phyloP scores from a whole-genome alignment of 2,329 filamentous ascomycete species.

The Blastomyces gilchristii region DNA sequence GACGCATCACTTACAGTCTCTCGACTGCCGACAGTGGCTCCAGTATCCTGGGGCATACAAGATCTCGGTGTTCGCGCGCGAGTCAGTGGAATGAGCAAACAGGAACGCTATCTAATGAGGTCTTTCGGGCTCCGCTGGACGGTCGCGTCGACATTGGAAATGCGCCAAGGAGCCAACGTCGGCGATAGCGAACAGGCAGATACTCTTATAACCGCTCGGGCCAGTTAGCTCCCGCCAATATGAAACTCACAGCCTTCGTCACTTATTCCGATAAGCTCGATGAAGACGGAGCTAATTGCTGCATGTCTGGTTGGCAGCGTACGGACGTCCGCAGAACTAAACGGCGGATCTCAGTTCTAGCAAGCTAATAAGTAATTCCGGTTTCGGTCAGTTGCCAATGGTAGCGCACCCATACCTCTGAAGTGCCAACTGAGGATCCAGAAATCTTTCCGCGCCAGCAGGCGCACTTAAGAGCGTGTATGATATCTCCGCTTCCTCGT shows the following conservation, averaged over 20 bases:
- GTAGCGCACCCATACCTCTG: neutral
- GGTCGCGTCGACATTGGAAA: neutral
- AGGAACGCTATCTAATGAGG: too few relatives aligned
- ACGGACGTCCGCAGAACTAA: neutral
- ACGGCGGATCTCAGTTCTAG: neutral
- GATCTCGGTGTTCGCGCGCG: neutral
- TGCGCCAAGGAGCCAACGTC: neutral
- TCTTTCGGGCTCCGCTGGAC: neutral
- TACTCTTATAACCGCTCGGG: neutral
- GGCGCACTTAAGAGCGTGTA: neutral
- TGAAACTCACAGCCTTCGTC: too few relatives aligned
- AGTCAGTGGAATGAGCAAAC: too few relatives aligned
- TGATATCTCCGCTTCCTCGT: neutral
- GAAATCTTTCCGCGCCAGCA: neutral
- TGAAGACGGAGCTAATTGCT: too few relatives aligned
- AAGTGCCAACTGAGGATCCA: neutral
- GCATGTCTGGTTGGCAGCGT: too few relatives aligned
- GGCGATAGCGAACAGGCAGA: neutral
- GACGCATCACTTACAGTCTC: too few relatives aligned
- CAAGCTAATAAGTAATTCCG: too few relatives aligned
- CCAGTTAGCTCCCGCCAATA: too few relatives aligned
- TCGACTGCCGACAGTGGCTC: neutral
- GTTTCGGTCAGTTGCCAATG: too few relatives aligned
- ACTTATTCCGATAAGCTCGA: too few relatives aligned
- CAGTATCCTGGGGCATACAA: conserved; percentile 3